Percentiles rank a stretch among this genome's conserved stretches.
Conservation (phyloP, 805 yeast genomes). For the Lipomyces sp. region DNA sequence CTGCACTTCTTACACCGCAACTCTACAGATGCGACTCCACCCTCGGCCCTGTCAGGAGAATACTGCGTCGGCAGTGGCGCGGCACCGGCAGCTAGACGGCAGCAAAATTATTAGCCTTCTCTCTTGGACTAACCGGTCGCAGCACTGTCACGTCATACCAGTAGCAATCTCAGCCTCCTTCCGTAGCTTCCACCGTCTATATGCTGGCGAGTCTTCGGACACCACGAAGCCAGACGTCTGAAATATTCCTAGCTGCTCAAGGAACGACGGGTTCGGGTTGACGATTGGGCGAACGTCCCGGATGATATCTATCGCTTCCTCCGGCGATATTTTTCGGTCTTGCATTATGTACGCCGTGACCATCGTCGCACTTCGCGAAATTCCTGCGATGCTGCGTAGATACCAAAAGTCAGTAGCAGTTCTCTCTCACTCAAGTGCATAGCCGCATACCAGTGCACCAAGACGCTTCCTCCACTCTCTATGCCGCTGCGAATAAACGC, state of each 20-base stretch:
- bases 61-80: conserved; percentile 39
- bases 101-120: background rate
- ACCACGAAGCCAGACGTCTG: conserved; percentile 43
- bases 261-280: conserved; percentile 71
- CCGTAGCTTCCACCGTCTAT: conserved; percentile 43
- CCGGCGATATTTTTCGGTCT: conserved; percentile 54
- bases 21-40: conserved; percentile 14
- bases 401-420: conserved; percentile 49
- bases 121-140: no score
- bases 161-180: conserved; percentile 34
- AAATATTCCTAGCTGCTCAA: conserved; percentile 66
- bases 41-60: conserved; percentile 41
- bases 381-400: conserved; percentile 83
- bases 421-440: conserved; percentile 35
- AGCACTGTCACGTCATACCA: conserved; percentile 28
- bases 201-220: conserved; percentile 34
- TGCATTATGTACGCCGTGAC: conserved; percentile 87
- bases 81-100: conserved; percentile 29
- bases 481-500: conserved; percentile 61
- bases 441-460: conserved; percentile 44
- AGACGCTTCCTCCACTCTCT: conserved; percentile 34
- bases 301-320: conserved; percentile 74
- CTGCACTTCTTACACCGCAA: conserved; percentile 84
- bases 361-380: conserved; percentile 83
- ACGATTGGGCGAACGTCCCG: conserved; percentile 56